Base-by-base conservation (phyloP, 2,329 filamentous ascomycete species). In the Venturia pyrina region DNA sequence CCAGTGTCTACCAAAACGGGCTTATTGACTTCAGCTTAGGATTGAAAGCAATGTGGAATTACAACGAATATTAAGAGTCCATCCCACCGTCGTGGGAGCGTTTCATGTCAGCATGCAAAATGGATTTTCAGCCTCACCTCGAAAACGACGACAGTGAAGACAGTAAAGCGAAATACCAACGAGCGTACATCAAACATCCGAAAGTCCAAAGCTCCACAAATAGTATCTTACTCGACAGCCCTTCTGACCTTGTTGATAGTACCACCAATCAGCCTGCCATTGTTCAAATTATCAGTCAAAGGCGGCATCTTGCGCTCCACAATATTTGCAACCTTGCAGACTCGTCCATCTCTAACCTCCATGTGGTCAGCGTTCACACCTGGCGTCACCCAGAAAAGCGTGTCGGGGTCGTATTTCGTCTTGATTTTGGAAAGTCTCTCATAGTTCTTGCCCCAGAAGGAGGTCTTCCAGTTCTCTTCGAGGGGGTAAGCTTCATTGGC, bases 371-470 rank as follows among this genome's bases (percentile, higher is more conserved):
- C 64, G 41, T 66, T 66, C 11, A 63, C 21, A 40, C 64, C 64
- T n/a, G 64, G 59, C 19, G 56, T 46, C 3, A 63, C 64, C 64
- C 64, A 66, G 21, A 87, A 87, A 0, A 84, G 63, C 67, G 85
- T 79, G 0, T 72, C n/a, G 24, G 66, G 66, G 34, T 67, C 66
- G 21, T 68, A 34, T 48, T 67, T 67, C n/a, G 28, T 48, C 48
- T 67, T 67, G 34, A 67, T 66, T 13, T 40, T 11, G 17, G 66
- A 65, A 13, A 67, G 59, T 28, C 53, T 40, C 32, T 57, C 21
- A 37, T 67, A 67, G 59, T 67, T 67, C 7, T 21, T 56, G 21
- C 66, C 66, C 53, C 64, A 67, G 59, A 67, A 67, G 13, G 66
- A 43, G 11, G 60, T 43, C 65, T 67, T 66, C 56, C 63, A 67